These are phyloP conservation scores for Erysimum cheiri DNA, from an alignment of 441 rosid genomes.

Conservation along the genomic window DNA sequence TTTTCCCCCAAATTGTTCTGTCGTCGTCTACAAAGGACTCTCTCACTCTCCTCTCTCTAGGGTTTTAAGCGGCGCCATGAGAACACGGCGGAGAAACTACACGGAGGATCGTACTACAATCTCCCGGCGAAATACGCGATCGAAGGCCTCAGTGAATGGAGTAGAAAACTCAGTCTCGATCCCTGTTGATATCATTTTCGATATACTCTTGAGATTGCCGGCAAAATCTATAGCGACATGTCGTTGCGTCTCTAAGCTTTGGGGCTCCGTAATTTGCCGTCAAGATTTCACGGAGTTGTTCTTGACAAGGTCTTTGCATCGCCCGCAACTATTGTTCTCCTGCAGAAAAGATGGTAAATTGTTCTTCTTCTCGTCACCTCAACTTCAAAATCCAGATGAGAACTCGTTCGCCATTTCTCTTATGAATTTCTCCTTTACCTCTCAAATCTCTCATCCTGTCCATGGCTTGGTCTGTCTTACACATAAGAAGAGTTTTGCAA, in stretches of 20 bases:
- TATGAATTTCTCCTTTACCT: neutral
- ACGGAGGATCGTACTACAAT: neutral
- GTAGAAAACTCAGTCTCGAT: neutral
- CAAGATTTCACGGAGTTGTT: neutral
- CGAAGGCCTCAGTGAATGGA: neutral
- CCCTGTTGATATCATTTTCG: neutral
- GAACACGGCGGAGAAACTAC: neutral
- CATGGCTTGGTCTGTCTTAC: neutral
- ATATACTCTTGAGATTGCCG: neutral
- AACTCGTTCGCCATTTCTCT: neutral
- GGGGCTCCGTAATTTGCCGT: neutral
- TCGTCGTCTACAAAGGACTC: too few species aligned
- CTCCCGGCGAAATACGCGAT: neutral
- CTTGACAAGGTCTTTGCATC: neutral
- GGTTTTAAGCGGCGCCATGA: neutral
- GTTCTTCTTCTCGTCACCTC: neutral
- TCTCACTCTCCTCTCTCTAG: neutral
- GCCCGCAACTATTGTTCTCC: neutral
- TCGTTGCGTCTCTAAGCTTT: slow-evolving; percentile 1
- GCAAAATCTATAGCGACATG: neutral
- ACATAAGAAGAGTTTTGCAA: neutral
- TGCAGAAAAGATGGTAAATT: neutral
- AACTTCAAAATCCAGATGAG: neutral
- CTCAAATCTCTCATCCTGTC: neutral
- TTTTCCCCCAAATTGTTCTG: neutral